Base-by-base conservation (phyloP, 176 grass and related monocot genomes). In the Paspalum notatum region DNA sequence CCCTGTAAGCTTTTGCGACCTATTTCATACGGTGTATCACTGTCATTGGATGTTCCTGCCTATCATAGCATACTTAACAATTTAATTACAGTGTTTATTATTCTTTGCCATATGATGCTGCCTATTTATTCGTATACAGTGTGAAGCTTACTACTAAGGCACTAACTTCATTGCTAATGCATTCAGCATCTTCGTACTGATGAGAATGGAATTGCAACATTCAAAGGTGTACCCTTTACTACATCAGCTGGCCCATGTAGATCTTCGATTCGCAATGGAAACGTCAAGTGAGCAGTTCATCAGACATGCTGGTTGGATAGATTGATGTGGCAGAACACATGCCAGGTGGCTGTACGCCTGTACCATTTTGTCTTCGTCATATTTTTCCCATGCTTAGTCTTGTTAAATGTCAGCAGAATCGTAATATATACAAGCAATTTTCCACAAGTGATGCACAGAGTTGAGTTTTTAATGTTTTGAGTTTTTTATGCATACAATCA, bases 171-270 rank as follows among this genome's bases (percentile, higher is more conserved):
- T 67, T 78, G 78, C 77, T 72, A 25, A 47, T 87, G 20, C 44
- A 54, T 70, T 66, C 80, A 97, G 92, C 69, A 97, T 92, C 90
- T 97, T 40, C 72, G 78, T 45, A 92, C 90, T 2, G 87, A 94
- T 3, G 89, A 83, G 61, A 94, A 94, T 60, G 85, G 92, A 68
- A 85, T 87, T 67, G 92, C 92, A 20, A 97, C 83, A 18, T 97
- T 80, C 77, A 89, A 79, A 85, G 90, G 92, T 77, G 42, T 89
- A 71, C 87, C 95, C 48, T 94, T 97, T 75, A 89, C 89, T 46
- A 97, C 92, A 50, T 90, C 87, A 62, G 90, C 87, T 20, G 95
- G 95, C 9, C 85, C 87, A 38, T 94, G 95, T 87, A 87, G 80
- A 62, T 89, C 90, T 58, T 89, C 87, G 9, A 90, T 94, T 76